Percentiles rank a stretch among this genome's conserved stretches.
phyloP scores from a whole-genome alignment of 2,329 filamentous ascomycete species.

The Aspergillus texensis region DNA sequence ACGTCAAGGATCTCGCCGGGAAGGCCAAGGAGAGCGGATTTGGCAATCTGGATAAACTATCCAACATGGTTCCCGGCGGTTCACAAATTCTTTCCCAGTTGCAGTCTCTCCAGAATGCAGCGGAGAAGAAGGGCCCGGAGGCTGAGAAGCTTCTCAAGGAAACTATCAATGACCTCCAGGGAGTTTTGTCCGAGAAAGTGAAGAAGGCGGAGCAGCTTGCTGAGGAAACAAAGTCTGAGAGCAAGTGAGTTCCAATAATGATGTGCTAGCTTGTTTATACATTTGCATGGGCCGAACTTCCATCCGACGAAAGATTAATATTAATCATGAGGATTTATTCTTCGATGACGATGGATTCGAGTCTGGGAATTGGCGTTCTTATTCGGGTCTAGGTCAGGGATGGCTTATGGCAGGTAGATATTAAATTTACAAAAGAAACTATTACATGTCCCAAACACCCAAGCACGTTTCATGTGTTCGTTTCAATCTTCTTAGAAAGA shows the following conservation, averaged over 20 bases:
- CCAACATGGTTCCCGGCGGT: constrained; percentile 67
- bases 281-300: not conserved
- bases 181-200: constrained; percentile 24
- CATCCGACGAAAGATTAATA: not conserved
- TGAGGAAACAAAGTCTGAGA: constrained; percentile 22
- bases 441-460: rapidly evolving
- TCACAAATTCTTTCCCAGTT: constrained; percentile 68
- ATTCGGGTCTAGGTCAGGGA: not conserved
- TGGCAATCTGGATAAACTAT: constrained; percentile 60
- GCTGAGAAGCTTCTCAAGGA: constrained; percentile 69
- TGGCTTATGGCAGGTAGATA: not conserved
- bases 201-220: constrained; percentile 25
- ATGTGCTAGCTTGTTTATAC: not conserved
- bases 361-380: not conserved
- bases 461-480: rapidly evolving
- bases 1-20: constrained; percentile 60
- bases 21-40: constrained; percentile 60
- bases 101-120: constrained; percentile 64
- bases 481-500: too few relatives aligned
- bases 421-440: not conserved
- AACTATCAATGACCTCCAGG: constrained; percentile 52
- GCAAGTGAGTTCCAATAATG: constrained; percentile 4
- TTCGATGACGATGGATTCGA: not conserved
- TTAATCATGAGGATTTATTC: not conserved
- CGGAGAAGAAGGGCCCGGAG: constrained; percentile 69